phyloP scores from a whole-genome alignment of 2,329 filamentous ascomycete genomes.

The Fusarium sp. region DNA sequence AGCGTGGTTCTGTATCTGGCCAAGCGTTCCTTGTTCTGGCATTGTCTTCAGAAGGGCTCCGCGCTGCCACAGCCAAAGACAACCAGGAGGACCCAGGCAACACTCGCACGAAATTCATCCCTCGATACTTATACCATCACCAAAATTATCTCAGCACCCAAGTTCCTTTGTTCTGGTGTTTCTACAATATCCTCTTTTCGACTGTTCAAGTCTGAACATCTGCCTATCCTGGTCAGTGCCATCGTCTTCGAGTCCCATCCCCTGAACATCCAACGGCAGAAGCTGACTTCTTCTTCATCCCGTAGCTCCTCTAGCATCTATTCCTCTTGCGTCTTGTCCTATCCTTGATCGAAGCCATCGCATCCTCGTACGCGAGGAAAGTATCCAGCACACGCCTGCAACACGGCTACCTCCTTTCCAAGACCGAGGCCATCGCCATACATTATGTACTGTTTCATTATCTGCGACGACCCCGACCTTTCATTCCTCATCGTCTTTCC shows the following conservation, averaged over 20 bases:
- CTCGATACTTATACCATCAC: neutral
- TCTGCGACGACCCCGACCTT: neutral
- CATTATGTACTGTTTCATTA: neutral
- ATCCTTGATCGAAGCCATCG: neutral
- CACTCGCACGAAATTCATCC: slow-evolving; percentile 2
- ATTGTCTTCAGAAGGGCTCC: neutral
- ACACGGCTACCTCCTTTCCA: no score
- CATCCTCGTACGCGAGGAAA: neutral
- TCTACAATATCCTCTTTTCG: neutral
- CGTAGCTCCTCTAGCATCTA: neutral
- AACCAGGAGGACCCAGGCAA: neutral
- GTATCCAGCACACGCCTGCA: no score
- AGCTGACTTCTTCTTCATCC: slow-evolving; percentile 1
- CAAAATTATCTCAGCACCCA: neutral
- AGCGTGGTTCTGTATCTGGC: no score
- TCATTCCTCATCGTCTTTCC: neutral
- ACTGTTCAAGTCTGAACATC: slow-evolving; percentile 13
- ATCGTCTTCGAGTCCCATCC: neutral
- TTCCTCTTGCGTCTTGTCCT: neutral
- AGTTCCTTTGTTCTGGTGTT: neutral
- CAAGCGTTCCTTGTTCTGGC: neutral
- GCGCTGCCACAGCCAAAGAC: neutral
- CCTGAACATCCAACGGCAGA: slow-evolving; percentile 7
- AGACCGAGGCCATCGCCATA: neutral
- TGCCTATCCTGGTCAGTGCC: slow-evolving; percentile 10